phyloP scores from a whole-genome alignment of 2,329 filamentous ascomycete species.

The Xylariales sp. region DNA sequence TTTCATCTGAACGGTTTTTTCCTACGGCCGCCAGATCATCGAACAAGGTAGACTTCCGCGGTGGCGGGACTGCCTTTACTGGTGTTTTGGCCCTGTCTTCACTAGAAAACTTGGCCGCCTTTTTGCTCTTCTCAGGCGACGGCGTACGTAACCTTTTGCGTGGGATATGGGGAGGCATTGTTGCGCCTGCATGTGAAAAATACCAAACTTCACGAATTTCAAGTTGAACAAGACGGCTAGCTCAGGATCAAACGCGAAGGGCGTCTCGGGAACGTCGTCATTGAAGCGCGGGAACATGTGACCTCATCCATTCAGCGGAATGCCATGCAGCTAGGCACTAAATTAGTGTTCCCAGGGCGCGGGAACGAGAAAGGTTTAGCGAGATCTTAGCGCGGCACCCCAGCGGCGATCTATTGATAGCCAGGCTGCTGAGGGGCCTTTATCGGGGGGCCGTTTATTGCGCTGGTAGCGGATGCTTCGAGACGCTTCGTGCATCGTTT shows the following conservation, averaged over 20 bases:
- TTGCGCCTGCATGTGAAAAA: too few relatives aligned
- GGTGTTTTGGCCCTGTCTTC: slow-evolving; percentile 22
- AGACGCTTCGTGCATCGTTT: slow-evolving; percentile 9
- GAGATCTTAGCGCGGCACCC: slow-evolving; percentile 6
- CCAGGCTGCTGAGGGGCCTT: not conserved
- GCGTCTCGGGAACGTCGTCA: slow-evolving; percentile 1
- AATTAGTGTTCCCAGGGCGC: not conserved
- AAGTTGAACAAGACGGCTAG: too few relatives aligned
- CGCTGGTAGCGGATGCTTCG: slow-evolving; percentile 7
- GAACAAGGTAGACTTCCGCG: slow-evolving; percentile 54
- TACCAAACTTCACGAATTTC: too few relatives aligned
- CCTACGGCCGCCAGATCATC: slow-evolving; percentile 53
- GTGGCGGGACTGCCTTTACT: slow-evolving; percentile 20
- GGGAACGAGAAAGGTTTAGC: slow-evolving; percentile 8
- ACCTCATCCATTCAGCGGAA: slow-evolving; percentile 3
- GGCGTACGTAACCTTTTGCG: slow-evolving; percentile 60
- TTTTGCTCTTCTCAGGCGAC: slow-evolving; percentile 29
- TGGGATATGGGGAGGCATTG: slow-evolving; percentile 64
- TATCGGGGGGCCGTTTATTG: too few relatives aligned
- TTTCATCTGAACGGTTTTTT: slow-evolving; percentile 38
- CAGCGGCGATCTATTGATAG: not conserved
- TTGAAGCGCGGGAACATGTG: slow-evolving; percentile 9
- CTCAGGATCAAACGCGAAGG: too few relatives aligned
- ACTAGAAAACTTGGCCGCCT: slow-evolving; percentile 18
- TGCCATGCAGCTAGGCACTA: slow-evolving; percentile 3